Conservation (phyloP, 495 filamentous ascomycete genomes). For the Hypoxylon lenormandii region DNA sequence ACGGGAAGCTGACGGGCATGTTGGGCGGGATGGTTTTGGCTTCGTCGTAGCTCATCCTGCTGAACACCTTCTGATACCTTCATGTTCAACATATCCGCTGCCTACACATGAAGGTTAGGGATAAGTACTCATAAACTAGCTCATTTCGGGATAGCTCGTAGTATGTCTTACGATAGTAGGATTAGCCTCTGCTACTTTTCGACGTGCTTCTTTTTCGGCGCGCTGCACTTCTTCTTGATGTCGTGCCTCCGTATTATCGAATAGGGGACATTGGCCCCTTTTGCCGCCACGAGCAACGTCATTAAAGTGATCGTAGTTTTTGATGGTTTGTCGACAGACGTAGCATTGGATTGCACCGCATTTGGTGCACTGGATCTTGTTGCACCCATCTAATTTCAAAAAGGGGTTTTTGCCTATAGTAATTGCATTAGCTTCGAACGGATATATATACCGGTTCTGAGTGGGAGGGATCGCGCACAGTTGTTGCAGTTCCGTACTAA, state of each 20-base stretch:
- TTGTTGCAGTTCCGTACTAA: constrained; percentile 80
- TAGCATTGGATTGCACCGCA: constrained; percentile 77
- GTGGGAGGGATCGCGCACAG: constrained; percentile 53
- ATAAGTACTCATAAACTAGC: not conserved
- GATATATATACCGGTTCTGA: not conserved
- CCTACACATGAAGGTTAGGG: constrained; percentile 14
- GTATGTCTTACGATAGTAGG: constrained; percentile 63
- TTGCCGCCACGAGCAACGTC: constrained; percentile 59
- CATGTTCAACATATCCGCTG: constrained; percentile 68
- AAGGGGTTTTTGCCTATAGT: constrained; percentile 67
- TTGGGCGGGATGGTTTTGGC: not conserved
- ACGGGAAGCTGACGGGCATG: too few species aligned
- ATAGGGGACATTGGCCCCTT: constrained; percentile 70
- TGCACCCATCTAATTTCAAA: constrained; percentile 83
- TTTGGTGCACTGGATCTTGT: constrained; percentile 78
- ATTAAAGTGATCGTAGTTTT: constrained; percentile 65
- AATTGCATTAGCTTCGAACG: constrained; percentile 43
- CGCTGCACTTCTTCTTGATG: constrained; percentile 74
- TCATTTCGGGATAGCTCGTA: not conserved
- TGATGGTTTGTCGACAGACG: constrained; percentile 72
- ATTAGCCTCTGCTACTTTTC: constrained; percentile 68
- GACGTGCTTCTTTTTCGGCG: constrained; percentile 72
- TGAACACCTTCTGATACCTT: constrained; percentile 69
- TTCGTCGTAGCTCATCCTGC: constrained; percentile 49
- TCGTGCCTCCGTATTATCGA: constrained; percentile 71